phyloP scores from a whole-genome alignment of 441 rosid species.

The Rhodomyrtus psidioides region DNA sequence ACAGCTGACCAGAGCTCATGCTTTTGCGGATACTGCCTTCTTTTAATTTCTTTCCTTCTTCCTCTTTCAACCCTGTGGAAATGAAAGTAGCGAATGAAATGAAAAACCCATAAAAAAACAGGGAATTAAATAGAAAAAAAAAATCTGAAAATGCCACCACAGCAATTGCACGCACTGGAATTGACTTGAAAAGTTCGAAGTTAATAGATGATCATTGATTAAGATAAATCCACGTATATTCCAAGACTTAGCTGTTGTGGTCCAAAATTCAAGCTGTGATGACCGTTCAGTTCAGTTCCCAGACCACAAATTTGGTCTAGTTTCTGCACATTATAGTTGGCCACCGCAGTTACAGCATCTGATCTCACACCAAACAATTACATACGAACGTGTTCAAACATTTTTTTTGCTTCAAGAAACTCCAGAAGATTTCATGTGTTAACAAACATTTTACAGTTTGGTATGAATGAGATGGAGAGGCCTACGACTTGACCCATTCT shows the following conservation, averaged over 20 bases:
- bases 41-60: slow-evolving; percentile 69
- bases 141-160: neutral
- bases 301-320: neutral
- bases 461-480: neutral
- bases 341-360: neutral
- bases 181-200: neutral
- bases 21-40: slow-evolving; percentile 47
- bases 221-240: neutral
- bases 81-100: neutral
- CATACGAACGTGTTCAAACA: neutral
- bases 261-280: neutral
- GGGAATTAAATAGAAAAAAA: neutral
- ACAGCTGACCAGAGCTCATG: slow-evolving; percentile 29
- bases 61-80: slow-evolving; percentile 65
- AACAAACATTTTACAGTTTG: neutral
- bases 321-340: neutral
- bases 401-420: neutral
- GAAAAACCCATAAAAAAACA: neutral
- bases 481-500: neutral
- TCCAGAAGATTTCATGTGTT: neutral
- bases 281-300: neutral
- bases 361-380: neutral
- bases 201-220: neutral
- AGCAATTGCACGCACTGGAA: neutral
- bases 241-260: neutral